A percentile compares a stretch with the other conserved stretches of the same genome.
phyloP scores from a whole-genome alignment of 495 filamentous ascomycete species.

The Hypoxylon trugodes region DNA sequence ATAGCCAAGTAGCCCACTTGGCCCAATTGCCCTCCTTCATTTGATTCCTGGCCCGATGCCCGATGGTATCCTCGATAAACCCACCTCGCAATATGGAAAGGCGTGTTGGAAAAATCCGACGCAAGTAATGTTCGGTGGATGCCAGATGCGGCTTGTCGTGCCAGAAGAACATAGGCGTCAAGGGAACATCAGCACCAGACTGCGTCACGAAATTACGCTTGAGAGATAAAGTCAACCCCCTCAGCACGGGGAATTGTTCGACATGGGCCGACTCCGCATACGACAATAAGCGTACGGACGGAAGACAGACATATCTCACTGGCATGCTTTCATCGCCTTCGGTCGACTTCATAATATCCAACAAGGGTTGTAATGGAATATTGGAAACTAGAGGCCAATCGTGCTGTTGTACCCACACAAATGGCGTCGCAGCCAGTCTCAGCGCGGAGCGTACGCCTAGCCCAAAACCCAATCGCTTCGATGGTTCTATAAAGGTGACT shows the following conservation, averaged over 20 bases:
- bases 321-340: conserved; percentile 31
- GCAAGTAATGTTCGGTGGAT: conserved; percentile 53
- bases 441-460: conserved; percentile 55
- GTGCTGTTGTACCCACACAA: conserved; percentile 61
- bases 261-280: conserved; percentile 55
- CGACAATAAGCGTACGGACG: conserved; percentile 52
- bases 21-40: conserved; percentile 57
- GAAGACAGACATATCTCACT: conserved; percentile 53
- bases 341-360: conserved; percentile 51
- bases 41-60: conserved; percentile 55
- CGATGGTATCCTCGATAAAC: conserved; percentile 58
- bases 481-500: conserved; percentile 54
- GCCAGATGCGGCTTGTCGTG: conserved; percentile 60
- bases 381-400: conserved; percentile 55
- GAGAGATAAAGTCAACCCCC: conserved; percentile 47
- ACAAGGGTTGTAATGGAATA: conserved; percentile 48
- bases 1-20: conserved; percentile 60
- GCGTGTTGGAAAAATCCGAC: conserved; percentile 52
- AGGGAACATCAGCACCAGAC: conserved; percentile 41
- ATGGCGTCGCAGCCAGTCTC: conserved; percentile 51
- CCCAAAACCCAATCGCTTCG: conserved; percentile 54
- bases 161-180: conserved; percentile 61
- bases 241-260: conserved; percentile 46
- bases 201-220: conserved; percentile 46
- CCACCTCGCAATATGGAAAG: conserved; percentile 51